Percentiles rank a stretch among this genome's conserved stretches.
These are phyloP conservation scores for Fusarium temperatum DNA, from an alignment of 2,329 filamentous ascomycete species.

Conservation along the genomic window DNA sequence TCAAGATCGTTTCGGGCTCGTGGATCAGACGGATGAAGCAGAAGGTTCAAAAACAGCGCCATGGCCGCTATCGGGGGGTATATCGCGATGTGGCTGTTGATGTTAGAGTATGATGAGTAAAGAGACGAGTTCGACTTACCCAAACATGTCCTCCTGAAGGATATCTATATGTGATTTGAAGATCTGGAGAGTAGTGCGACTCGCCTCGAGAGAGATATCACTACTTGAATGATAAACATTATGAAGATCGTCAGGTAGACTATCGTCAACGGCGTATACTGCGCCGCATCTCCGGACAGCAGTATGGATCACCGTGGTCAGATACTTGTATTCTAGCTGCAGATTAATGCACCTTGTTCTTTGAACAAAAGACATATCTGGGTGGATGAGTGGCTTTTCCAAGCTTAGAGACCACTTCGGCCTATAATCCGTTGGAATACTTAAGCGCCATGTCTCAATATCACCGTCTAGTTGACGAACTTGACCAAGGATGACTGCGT, in stretches of 20 bases:
- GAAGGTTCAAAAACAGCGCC: background rate
- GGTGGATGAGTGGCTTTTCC: background rate
- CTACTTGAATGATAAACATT: constrained; percentile 3
- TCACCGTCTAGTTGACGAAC: background rate
- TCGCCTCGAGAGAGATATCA: background rate
- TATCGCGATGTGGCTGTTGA: background rate
- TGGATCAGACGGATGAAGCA: background rate
- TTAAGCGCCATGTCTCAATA: background rate
- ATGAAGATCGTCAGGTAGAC: background rate
- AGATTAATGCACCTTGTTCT: background rate
- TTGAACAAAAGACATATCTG: background rate
- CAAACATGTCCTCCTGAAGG: background rate
- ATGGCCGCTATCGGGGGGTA: background rate
- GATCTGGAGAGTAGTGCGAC: background rate
- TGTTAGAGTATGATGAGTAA: rapidly evolving
- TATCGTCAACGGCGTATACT: background rate
- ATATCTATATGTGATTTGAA: background rate
- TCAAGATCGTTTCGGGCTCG: background rate
- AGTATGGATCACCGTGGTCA: background rate
- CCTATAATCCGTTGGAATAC: background rate
- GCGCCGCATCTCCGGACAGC: background rate
- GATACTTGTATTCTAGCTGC: background rate
- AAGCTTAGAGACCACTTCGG: background rate
- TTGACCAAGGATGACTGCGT: background rate
- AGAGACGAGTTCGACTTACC: background rate